phyloP scores from a whole-genome alignment of 306 rosid genomes.

The Castanea mollissima region DNA sequence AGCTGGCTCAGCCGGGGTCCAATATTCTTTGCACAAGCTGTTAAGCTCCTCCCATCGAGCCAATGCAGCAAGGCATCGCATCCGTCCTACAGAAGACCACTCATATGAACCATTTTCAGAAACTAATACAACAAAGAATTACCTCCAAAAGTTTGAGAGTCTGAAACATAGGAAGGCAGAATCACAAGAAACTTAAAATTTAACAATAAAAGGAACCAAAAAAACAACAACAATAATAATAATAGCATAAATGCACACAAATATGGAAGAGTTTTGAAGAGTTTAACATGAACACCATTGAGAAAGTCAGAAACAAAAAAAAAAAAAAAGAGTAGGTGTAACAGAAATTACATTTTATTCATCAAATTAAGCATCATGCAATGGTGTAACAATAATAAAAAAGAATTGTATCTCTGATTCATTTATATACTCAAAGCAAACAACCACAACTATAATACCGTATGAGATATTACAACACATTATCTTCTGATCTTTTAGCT shows the following conservation, averaged over 20 bases:
- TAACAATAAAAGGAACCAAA: neutral
- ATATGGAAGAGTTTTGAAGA: neutral
- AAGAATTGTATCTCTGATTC: neutral
- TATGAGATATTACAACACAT: neutral
- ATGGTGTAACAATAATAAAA: neutral
- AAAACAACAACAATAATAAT: neutral
- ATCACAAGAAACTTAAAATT: neutral
- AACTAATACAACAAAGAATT: neutral
- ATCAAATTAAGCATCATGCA: neutral
- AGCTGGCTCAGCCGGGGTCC: constrained; percentile 98
- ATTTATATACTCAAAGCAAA: neutral
- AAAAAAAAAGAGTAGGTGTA: neutral
- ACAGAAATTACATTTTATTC: neutral
- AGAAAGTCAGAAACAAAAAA: neutral
- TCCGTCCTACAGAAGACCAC: constrained; percentile 65
- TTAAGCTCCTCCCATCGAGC: constrained; percentile 98
- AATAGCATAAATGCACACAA: neutral
- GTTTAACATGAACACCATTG: neutral
- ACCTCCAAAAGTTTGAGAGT: neutral
- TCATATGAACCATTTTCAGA: constrained; percentile 23
- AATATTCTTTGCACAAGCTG: constrained; percentile 80
- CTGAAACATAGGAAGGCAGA: constrained; percentile 8
- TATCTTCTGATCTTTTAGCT: neutral
- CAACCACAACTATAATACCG: neutral
- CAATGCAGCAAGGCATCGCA: constrained; percentile 99